These are phyloP conservation scores for Auxenochlorella pyrenoidosa DNA, from an alignment of 139 green algal genomes.

Conservation along the genomic window DNA sequence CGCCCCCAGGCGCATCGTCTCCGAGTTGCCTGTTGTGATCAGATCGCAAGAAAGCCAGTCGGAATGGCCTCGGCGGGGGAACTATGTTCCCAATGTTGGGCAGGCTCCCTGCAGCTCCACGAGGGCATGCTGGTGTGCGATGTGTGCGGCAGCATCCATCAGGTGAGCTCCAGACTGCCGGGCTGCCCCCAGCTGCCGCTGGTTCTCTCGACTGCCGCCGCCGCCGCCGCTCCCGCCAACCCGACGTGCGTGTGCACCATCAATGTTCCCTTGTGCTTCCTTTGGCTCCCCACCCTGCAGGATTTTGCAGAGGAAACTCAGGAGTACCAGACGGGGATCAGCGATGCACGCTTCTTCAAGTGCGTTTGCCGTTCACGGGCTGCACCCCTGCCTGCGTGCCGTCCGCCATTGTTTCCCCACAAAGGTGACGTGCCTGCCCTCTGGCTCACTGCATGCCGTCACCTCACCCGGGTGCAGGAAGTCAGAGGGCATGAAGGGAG, in stretches of 20 bases:
- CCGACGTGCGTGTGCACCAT: no score
- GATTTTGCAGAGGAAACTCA: conserved; percentile 45
- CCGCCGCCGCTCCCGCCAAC: neutral
- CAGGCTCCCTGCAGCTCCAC: conserved; percentile 34
- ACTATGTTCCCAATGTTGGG: conserved; percentile 40
- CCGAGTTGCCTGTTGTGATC: no score
- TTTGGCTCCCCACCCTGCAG: conserved; percentile 1
- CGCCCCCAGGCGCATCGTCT: neutral
- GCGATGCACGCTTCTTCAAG: conserved; percentile 27
- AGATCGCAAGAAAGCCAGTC: no score
- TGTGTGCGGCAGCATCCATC: conserved; percentile 39
- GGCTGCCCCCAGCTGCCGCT: neutral
- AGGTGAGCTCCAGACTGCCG: conserved; percentile 23
- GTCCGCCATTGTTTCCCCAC: neutral
- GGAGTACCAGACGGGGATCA: conserved; percentile 50
- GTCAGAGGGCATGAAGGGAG: conserved; percentile 5
- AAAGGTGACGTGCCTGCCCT: no score
- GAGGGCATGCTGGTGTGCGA: conserved; percentile 56
- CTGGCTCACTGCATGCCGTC: neutral
- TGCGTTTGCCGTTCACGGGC: neutral
- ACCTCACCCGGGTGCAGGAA: neutral
- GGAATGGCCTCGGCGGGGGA: neutral
- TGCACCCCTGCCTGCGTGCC: neutral
- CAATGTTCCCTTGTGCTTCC: neutral
- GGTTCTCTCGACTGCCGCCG: neutral